Conservation (phyloP, 1,284 basidiomycete species). For the Takashimella tepidaria region DNA sequence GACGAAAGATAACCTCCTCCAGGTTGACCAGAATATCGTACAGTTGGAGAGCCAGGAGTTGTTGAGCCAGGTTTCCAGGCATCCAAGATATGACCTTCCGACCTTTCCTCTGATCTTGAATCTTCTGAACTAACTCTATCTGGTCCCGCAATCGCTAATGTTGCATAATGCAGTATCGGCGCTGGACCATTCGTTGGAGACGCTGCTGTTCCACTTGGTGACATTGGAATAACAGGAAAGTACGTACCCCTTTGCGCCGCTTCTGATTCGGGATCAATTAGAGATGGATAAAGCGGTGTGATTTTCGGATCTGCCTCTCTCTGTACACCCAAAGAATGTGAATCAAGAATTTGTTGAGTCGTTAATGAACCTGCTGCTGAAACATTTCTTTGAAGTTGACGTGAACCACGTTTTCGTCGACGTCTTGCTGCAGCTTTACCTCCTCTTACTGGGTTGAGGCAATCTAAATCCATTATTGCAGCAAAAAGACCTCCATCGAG, state of each 20-base stretch:
- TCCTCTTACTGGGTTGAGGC: constrained; percentile 64
- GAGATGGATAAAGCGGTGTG: constrained; percentile 1
- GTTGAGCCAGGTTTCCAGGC: constrained; percentile 25
- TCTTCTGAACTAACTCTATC: constrained; percentile 26
- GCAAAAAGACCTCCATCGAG: constrained; percentile 82
- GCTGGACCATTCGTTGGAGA: neutral
- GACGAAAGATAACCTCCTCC: too few species aligned
- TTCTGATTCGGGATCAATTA: neutral
- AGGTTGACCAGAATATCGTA: neutral
- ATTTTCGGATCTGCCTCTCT: constrained; percentile 8
- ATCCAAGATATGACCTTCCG: constrained; percentile 34
- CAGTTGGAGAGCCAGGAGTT: neutral
- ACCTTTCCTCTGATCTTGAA: constrained; percentile 21
- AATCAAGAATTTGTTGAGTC: constrained; percentile 48
- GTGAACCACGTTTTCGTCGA: constrained; percentile 39
- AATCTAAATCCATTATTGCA: constrained; percentile 51
- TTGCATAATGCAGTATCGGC: neutral
- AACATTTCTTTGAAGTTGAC: constrained; percentile 39
- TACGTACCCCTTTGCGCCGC: constrained; percentile 9
- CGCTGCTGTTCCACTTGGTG: too few species aligned
- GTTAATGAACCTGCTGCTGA: constrained; percentile 41
- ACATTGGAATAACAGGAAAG: constrained; percentile 8
- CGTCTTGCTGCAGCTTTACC: constrained; percentile 59
- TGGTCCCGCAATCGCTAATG: neutral
- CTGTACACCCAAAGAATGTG: constrained; percentile 39